Base-by-base conservation (phyloP, 2,329 filamentous ascomycete species). In the Huntiella savannae region DNA sequence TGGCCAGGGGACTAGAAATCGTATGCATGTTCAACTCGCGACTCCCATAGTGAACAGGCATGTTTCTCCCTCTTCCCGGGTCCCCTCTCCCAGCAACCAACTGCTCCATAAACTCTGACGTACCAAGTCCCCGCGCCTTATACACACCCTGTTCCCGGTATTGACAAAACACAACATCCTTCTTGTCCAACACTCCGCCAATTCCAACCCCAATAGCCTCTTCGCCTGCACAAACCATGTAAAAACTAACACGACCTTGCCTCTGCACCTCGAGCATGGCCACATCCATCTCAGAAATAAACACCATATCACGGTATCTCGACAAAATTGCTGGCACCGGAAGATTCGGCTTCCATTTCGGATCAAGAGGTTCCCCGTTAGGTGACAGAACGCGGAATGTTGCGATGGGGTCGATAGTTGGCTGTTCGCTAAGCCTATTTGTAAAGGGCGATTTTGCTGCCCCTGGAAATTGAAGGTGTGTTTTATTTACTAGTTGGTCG, bases 201-300 rank as follows among this genome's bases (percentile, higher is more conserved):
- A 82, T 87, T 1, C 86, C 91, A 2, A 98, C 79, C 38, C 84
- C 83, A 45, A 94, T 86, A 33, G 88, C 91, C 68, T 98, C 91
- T 65, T 95, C 87, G 49, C 87, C 87, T 0, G 86, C 83, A 34
- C 82, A 88, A 57, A 88, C 88, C 83, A 98, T 96, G 63, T 98
- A 98, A 63, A 98, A 98, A 60, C 80, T 87, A 47, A 94, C 64
- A 15, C 85, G 76, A n/a, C 87, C 87, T 62, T 98, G 91, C 40
- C 91, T 72, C 63, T 98, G 91, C 0, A 91, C 87, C 57, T 98
- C 91, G 57, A 94, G 95, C 87, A 96, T 96, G 59, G 96, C 82
- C 47, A 93, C 62, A 58, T 98, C 91, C 85, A 98, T 91, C 54
- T 96, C 82, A 47, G 81, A 77, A 7, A 79, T 66, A 33, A 68